A percentile compares a stretch with the other conserved stretches of the same genome.
Evolutionary conservation across 345 rosid genomes (phyloP).

Genomic region (Salix udensis): DNA sequence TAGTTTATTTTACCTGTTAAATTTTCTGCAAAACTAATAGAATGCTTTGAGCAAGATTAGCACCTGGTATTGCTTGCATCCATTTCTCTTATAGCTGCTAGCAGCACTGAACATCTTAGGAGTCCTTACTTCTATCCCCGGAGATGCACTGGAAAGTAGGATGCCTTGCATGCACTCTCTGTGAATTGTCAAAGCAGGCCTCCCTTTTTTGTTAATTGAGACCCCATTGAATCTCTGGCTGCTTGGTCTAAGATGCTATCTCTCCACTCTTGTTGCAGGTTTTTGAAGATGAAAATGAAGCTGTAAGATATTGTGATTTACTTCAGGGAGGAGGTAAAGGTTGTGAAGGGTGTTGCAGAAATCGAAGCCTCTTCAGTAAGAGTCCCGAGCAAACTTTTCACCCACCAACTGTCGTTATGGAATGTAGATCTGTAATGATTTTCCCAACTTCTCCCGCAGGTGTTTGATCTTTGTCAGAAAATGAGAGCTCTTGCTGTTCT

Average conservation of each 20-base stretch:
- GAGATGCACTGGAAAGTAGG: background rate
- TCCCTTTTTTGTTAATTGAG: background rate
- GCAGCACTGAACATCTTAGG: background rate
- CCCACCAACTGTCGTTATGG: background rate
- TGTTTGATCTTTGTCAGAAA: conserved; percentile 83
- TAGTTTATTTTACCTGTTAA: background rate
- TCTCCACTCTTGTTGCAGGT: conserved; percentile 41
- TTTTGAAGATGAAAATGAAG: conserved; percentile 90
- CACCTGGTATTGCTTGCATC: background rate
- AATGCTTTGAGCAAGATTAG: background rate
- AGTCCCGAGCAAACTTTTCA: background rate
- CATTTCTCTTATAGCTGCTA: background rate
- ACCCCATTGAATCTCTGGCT: background rate
- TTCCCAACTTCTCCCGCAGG: conserved; percentile 37
- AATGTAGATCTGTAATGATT: background rate
- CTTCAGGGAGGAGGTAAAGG: conserved; percentile 94
- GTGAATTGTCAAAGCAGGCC: background rate
- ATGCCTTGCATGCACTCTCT: background rate
- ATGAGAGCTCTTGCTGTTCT: conserved; percentile 79
- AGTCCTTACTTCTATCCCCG: background rate
- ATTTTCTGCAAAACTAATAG: background rate
- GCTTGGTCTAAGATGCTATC: background rate
- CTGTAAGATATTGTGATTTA: conserved; percentile 77
- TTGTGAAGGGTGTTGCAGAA: conserved; percentile 95
- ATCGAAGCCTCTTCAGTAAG: conserved; percentile 93